Evolutionary conservation across 345 rosid species (phyloP).

Genomic region (Pseudoturritis turrita): DNA sequence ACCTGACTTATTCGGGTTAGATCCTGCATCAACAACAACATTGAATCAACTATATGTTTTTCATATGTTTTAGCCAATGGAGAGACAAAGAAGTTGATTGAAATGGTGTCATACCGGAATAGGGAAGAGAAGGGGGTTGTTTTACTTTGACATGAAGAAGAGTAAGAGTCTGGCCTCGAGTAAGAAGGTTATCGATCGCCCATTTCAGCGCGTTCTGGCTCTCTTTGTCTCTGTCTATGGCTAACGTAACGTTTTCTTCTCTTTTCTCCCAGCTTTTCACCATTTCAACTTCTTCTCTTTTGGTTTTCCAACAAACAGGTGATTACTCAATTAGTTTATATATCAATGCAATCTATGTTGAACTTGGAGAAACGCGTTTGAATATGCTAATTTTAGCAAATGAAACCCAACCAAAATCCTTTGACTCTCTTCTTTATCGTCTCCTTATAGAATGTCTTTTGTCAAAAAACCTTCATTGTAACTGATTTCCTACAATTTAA

Average conservation of each 20-base stretch:
- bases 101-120: conserved; percentile 28
- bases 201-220: conserved; percentile 80
- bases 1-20: conserved; percentile 23
- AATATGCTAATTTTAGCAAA: conserved; percentile 27
- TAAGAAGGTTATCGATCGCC: conserved; percentile 59
- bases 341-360: conserved; percentile 1
- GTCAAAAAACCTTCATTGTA: not conserved
- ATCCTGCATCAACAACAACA: conserved; percentile 31
- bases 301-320: not conserved
- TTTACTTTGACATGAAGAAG: conserved; percentile 62
- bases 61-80: not conserved
- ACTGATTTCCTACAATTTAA: not conserved
- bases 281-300: conserved; percentile 15
- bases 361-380: not conserved
- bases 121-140: conserved; percentile 34
- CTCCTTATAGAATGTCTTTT: not conserved
- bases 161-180: conserved; percentile 47
- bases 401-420: not conserved
- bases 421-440: not conserved
- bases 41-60: not conserved
- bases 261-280: conserved; percentile 3
- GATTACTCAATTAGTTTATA: conserved; percentile 11
- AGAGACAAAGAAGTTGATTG: not conserved
- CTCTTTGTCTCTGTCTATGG: conserved; percentile 69
- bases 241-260: conserved; percentile 47